Evolutionary conservation across 495 filamentous ascomycete species (phyloP).

Genomic region (Xylaria scruposa): DNA sequence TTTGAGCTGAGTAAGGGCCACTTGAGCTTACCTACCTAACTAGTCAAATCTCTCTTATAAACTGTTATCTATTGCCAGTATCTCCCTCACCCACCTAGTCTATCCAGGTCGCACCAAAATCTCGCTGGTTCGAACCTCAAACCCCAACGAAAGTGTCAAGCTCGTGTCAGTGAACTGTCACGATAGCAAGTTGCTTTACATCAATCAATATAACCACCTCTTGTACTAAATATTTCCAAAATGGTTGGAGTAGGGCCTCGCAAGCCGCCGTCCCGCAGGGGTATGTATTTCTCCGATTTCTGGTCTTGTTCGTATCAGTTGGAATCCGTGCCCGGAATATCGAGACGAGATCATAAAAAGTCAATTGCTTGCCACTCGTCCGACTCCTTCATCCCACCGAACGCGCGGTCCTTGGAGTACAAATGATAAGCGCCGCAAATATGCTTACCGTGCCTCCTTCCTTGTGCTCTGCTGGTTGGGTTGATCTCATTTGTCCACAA

Average conservation of each 20-base stretch:
- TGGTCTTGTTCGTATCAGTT: conserved; percentile 26
- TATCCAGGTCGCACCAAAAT: background rate
- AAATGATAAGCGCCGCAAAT: background rate
- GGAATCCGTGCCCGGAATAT: background rate
- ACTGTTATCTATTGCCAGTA: background rate
- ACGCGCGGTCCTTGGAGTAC: background rate
- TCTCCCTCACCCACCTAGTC: conserved; percentile 3
- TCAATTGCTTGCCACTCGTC: background rate
- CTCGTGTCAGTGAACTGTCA: background rate
- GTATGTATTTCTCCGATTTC: conserved; percentile 53
- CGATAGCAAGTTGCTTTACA: background rate
- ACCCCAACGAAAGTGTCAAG: background rate
- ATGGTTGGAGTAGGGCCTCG: conserved; percentile 82
- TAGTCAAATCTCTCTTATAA: background rate
- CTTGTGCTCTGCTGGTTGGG: background rate
- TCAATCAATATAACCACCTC: background rate
- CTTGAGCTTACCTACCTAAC: background rate
- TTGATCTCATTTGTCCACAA: background rate
- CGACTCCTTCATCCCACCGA: background rate
- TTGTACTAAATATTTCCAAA: conserved; percentile 42
- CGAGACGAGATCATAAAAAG: background rate
- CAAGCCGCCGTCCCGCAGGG: conserved; percentile 76
- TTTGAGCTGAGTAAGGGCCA: conserved; percentile 25
- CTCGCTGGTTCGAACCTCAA: background rate
- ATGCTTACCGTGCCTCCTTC: background rate